Conservation (phyloP, 2,329 filamentous ascomycete genomes). For the Didymella exigua region DNA sequence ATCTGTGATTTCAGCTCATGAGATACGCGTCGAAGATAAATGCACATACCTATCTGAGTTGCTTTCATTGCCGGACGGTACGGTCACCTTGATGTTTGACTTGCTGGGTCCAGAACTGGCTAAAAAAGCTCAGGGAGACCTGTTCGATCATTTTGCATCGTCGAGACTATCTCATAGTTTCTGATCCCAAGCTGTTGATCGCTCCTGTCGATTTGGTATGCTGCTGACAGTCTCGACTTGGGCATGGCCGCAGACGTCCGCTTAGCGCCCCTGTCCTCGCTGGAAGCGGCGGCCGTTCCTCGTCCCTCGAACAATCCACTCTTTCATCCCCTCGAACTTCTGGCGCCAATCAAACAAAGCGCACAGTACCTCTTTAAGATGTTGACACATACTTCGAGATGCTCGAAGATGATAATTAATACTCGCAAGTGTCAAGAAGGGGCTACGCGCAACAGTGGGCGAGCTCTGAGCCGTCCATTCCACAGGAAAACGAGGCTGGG, state of each 20-base stretch:
- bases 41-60: not conserved
- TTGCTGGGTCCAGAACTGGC: not conserved
- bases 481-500: not conserved
- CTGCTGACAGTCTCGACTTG: not conserved
- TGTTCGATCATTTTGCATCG: not conserved
- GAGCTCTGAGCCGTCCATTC: conserved; percentile 6
- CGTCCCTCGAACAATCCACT: not conserved
- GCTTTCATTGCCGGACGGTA: not conserved
- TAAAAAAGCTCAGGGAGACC: not conserved
- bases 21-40: not conserved
- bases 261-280: conserved; percentile 10
- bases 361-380: not conserved
- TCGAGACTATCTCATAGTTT: not conserved
- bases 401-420: not conserved
- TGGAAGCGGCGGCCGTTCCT: conserved; percentile 15
- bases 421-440: not conserved
- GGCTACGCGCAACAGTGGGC: not conserved
- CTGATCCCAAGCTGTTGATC: not conserved
- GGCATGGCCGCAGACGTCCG: conserved; percentile 16
- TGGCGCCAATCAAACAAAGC: not conserved
- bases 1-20: not conserved
- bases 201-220: not conserved
- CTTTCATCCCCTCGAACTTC: not conserved
- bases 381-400: not conserved
- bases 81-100: not conserved